Percentiles rank a stretch among this genome's conserved stretches.
Conservation (phyloP, 768 basidiomycete genomes). For the Leucosporidium scottii region DNA sequence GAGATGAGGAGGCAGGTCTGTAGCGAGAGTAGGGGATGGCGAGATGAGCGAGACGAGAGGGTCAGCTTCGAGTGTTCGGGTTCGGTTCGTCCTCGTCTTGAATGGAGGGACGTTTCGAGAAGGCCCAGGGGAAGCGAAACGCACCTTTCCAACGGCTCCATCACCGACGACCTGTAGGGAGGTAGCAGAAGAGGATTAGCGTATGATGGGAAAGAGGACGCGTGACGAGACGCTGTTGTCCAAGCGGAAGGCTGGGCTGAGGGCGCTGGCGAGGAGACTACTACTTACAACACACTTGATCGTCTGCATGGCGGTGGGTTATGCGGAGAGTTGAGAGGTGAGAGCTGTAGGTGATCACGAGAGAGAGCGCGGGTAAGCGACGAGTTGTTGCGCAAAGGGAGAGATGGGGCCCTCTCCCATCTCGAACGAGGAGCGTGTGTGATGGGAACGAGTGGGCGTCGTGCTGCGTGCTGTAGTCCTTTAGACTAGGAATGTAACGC, state of each 20-base stretch:
- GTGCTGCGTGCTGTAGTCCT: too few relatives aligned
- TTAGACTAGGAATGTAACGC: too few relatives aligned
- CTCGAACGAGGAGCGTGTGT: too few relatives aligned
- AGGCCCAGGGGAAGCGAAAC: neutral
- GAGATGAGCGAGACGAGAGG: neutral
- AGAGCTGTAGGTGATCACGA: neutral
- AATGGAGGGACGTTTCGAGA: neutral
- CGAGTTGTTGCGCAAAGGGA: too few relatives aligned
- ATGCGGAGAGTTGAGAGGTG: neutral
- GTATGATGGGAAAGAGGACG: neutral
- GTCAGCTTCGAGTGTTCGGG: neutral
- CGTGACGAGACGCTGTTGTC: neutral
- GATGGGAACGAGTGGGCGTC: too few relatives aligned
- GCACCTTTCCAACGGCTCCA: conserved; percentile 94
- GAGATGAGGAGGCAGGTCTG: conserved; percentile 95
- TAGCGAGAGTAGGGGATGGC: neutral
- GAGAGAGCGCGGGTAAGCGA: neutral
- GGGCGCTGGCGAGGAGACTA: too few relatives aligned
- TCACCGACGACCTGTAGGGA: conserved; percentile 62
- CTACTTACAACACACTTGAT: conserved; percentile 77
- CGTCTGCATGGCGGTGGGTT: conserved; percentile 65
- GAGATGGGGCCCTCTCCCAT: too few relatives aligned
- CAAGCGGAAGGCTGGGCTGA: neutral
- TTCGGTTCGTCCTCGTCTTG: neutral
- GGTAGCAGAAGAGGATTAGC: neutral